A percentile compares a stretch with the other conserved stretches of the same genome.
phyloP scores from a whole-genome alignment of 176 grass and related monocot species.

The Hyparrhenia diplandra region DNA sequence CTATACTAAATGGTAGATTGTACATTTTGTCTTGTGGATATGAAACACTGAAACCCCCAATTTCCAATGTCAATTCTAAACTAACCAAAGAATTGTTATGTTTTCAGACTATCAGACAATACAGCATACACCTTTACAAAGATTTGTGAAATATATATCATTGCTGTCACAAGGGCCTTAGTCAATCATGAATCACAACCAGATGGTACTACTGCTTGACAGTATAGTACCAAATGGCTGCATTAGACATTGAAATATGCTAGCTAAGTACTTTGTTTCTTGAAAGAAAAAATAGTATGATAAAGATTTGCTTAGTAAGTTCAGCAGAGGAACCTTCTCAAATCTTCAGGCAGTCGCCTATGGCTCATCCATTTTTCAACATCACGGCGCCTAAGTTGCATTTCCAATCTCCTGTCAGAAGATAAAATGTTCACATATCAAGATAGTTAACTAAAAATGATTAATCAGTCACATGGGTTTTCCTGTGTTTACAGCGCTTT shows the following conservation, averaged over 20 bases:
- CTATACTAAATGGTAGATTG: neutral
- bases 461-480: neutral
- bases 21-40: neutral
- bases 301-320: slow-evolving; percentile 17
- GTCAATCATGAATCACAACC: neutral
- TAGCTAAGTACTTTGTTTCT: neutral
- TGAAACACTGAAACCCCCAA: neutral
- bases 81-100: neutral
- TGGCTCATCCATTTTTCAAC: slow-evolving; percentile 99
- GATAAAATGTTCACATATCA: neutral
- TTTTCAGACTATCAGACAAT: neutral
- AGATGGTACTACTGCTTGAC: neutral
- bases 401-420: slow-evolving; percentile 73
- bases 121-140: neutral
- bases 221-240: neutral
- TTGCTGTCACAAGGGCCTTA: neutral
- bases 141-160: neutral
- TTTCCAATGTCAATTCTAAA: neutral
- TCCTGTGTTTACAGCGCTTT: neutral
- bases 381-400: slow-evolving; percentile 96
- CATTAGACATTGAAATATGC: neutral
- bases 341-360: slow-evolving; percentile 75
- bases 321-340: slow-evolving; percentile 64
- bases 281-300: neutral
- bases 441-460: neutral